Conservation (phyloP, 257 asterid species). For the Rubia yunnanensis region DNA sequence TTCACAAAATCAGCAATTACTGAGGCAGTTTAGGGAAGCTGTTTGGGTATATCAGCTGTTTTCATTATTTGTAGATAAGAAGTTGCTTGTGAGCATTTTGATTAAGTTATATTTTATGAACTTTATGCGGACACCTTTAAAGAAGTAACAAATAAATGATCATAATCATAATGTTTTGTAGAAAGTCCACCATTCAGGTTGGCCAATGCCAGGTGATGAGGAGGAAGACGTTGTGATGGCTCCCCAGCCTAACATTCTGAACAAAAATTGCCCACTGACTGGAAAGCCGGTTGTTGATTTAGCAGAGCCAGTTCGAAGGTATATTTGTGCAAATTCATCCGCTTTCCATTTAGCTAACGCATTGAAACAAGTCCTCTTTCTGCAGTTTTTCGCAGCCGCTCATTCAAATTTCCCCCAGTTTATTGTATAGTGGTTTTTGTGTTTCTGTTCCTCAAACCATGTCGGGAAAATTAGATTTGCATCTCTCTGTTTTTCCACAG, state of each 20-base stretch:
- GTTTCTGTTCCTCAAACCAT: background rate
- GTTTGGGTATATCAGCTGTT: constrained; percentile 53
- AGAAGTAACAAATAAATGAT: too few relatives aligned
- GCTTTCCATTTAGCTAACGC: constrained; percentile 5
- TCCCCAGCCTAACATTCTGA: constrained; percentile 57
- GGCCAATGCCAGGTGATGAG: constrained; percentile 97
- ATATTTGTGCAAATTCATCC: constrained; percentile 1
- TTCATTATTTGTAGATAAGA: background rate
- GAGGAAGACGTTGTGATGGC: constrained; percentile 91
- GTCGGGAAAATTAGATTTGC: background rate
- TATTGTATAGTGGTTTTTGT: background rate
- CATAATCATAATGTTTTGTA: constrained; percentile 18
- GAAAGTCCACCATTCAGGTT: constrained; percentile 94
- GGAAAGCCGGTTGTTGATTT: constrained; percentile 80
- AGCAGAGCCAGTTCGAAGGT: constrained; percentile 82
- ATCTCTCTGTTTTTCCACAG: background rate
- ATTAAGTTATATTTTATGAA: background rate
- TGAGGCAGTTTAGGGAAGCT: constrained; percentile 82
- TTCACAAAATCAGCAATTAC: constrained; percentile 37
- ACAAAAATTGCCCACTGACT: constrained; percentile 62
- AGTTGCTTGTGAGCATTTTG: background rate
- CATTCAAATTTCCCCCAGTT: background rate
- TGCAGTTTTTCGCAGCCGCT: background rate
- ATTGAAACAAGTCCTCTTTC: background rate
- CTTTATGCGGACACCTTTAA: background rate